Conservation (phyloP, 495 filamentous ascomycete genomes). For the Neurospora sp. region DNA sequence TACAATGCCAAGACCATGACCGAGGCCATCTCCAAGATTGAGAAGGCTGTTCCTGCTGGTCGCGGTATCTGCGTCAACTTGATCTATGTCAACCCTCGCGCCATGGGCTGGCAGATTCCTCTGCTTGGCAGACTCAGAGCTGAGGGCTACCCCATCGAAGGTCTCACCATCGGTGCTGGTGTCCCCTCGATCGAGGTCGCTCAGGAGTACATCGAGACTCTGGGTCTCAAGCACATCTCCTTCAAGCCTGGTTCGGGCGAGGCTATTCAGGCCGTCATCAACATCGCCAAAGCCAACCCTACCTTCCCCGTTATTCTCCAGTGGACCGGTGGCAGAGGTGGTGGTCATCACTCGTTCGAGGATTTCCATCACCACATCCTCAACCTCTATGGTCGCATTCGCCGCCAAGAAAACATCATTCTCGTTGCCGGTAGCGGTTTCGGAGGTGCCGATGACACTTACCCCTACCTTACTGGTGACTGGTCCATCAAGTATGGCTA, state of each 20-base stretch:
- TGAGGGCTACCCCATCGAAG: conserved; percentile 87
- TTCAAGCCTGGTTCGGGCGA: conserved; percentile 93
- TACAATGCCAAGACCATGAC: conserved; percentile 88
- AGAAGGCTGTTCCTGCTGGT: conserved; percentile 75
- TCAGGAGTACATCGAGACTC: conserved; percentile 84
- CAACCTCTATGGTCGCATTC: conserved; percentile 80
- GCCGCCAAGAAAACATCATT: conserved; percentile 74
- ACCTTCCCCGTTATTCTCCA: conserved; percentile 83
- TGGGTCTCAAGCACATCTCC: conserved; percentile 88
- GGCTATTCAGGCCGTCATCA: conserved; percentile 81
- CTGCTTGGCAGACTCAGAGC: conserved; percentile 73
- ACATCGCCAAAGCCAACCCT: conserved; percentile 85
- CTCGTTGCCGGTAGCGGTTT: conserved; percentile 88
- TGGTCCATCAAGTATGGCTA: conserved; percentile 83
- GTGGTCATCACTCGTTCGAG: conserved; percentile 90
- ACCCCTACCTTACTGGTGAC: conserved; percentile 79
- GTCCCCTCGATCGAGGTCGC: conserved; percentile 91
- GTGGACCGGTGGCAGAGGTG: conserved; percentile 91
- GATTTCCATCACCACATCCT: conserved; percentile 91
- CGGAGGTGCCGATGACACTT: conserved; percentile 82
- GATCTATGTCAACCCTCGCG: conserved; percentile 92
- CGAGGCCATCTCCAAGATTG: conserved; percentile 79
- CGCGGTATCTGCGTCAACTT: conserved; percentile 90
- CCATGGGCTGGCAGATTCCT: conserved; percentile 97
- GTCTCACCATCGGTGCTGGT: conserved; percentile 87